Conservation (phyloP, 352 stramenopile genomes). For the Phytophthora pinifolia region DNA sequence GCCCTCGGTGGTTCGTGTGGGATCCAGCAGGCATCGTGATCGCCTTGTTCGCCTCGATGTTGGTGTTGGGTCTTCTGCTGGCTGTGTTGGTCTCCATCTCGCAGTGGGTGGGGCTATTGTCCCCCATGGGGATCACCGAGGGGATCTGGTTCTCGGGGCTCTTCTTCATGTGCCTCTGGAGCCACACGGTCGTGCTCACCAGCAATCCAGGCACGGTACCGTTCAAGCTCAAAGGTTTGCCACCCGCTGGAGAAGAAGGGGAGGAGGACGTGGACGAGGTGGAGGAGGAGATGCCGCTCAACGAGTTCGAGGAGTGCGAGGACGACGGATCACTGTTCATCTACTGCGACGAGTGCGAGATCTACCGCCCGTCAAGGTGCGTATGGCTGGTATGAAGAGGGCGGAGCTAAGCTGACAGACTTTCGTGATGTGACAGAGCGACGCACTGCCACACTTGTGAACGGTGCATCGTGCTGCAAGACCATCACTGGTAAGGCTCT, state of each 20-base stretch:
- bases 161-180: constrained; percentile 76
- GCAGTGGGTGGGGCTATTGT: constrained; percentile 59
- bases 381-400: background rate
- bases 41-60: constrained; percentile 55
- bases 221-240: constrained; percentile 31
- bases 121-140: constrained; percentile 44
- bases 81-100: constrained; percentile 53
- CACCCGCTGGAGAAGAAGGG: constrained; percentile 7
- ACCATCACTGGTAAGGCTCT: constrained; percentile 75
- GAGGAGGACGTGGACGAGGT: constrained; percentile 40
- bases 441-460: constrained; percentile 78
- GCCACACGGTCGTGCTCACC: constrained; percentile 69
- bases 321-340: constrained; percentile 78
- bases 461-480: constrained; percentile 76
- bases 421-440: constrained; percentile 38
- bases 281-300: constrained; percentile 62
- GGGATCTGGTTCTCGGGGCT: constrained; percentile 48
- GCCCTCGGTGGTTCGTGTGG: constrained; percentile 51
- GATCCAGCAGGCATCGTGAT: constrained; percentile 68
- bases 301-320: constrained; percentile 65
- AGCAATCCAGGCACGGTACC: constrained; percentile 78
- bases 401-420: background rate
- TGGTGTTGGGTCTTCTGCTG: constrained; percentile 46
- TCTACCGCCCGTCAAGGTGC: constrained; percentile 73
- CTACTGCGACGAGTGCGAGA: constrained; percentile 81